A percentile compares a stretch with the other conserved stretches of the same genome.
Evolutionary conservation across 2,329 filamentous ascomycete species (phyloP).

Genomic region (Endoconidiophora polonica): DNA sequence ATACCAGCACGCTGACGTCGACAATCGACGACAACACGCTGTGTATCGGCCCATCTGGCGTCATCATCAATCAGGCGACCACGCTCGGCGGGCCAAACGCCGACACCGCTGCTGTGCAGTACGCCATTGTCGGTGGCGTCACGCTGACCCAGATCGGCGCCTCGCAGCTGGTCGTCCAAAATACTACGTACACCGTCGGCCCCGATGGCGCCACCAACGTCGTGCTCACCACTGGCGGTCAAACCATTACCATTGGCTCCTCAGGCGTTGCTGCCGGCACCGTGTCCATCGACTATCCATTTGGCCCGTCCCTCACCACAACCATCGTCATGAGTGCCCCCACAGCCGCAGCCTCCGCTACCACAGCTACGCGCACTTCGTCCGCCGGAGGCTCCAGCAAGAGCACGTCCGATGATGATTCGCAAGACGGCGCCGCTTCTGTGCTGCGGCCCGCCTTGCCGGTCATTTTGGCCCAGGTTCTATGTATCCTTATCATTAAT

Average conservation of each 20-base stretch:
- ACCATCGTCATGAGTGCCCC: constrained; percentile 23
- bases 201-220: constrained; percentile 28
- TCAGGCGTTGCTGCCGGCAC: constrained; percentile 31
- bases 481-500: too few relatives aligned
- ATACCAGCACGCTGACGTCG: constrained; percentile 20
- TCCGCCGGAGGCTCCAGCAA: constrained; percentile 9
- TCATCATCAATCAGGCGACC: constrained; percentile 23
- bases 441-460: too few relatives aligned
- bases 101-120: constrained; percentile 22
- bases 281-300: constrained; percentile 29
- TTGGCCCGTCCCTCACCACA: constrained; percentile 24
- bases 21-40: constrained; percentile 35
- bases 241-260: constrained; percentile 35
- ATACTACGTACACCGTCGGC: constrained; percentile 34
- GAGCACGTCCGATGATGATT: constrained; percentile 14
- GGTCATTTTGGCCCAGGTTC: too few relatives aligned
- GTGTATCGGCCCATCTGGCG: constrained; percentile 29
- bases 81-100: constrained; percentile 28
- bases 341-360: constrained; percentile 13
- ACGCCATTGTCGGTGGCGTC: constrained; percentile 34
- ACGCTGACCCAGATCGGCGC: constrained; percentile 34
- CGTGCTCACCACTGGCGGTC: constrained; percentile 23
- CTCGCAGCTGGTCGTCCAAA: constrained; percentile 32
- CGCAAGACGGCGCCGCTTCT: too few relatives aligned
- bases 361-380: neutral